These are phyloP conservation scores for Saccharum officinarum DNA, from an alignment of 176 grass and related monocot genomes.

Conservation along the genomic window DNA sequence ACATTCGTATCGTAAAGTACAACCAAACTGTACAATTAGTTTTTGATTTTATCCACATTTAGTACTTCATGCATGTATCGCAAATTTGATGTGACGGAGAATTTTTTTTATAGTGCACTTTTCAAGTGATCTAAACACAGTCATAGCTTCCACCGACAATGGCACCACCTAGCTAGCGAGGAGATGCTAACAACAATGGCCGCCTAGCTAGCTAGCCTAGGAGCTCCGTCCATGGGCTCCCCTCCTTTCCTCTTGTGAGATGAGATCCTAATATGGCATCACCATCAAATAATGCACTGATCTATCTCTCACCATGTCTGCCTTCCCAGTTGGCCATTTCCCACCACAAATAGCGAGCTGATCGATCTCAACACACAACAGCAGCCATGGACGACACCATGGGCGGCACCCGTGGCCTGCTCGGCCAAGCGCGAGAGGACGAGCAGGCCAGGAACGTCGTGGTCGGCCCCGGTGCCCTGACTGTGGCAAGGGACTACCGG, in stretches of 20 bases:
- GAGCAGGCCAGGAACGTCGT: conserved; percentile 30
- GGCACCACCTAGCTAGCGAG: conserved; percentile 2
- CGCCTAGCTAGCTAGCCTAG: background rate
- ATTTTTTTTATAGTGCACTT: too few species aligned
- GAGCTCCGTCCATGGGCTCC: background rate
- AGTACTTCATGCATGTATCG: too few species aligned
- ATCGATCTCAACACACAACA: background rate
- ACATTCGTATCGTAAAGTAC: too few species aligned
- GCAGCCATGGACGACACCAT: conserved; percentile 29
- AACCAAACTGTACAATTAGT: too few species aligned
- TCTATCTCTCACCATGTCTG: background rate
- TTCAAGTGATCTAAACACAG: too few species aligned
- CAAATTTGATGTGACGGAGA: too few species aligned
- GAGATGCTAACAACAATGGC: background rate
- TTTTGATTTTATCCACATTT: too few species aligned
- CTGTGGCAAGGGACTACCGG: conserved; percentile 57
- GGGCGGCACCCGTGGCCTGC: conserved; percentile 6
- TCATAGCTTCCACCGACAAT: conserved; percentile 18
- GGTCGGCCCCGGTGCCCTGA: conserved; percentile 28
- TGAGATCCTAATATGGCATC: conserved; percentile 20
- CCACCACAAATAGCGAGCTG: background rate
- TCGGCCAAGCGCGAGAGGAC: conserved; percentile 21
- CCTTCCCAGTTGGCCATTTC: background rate
- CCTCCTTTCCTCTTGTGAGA: background rate
- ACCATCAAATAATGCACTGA: conserved; percentile 21